These are phyloP conservation scores for Phytopythium montanum DNA, from an alignment of 352 stramenopile genomes.

Conservation along the genomic window DNA sequence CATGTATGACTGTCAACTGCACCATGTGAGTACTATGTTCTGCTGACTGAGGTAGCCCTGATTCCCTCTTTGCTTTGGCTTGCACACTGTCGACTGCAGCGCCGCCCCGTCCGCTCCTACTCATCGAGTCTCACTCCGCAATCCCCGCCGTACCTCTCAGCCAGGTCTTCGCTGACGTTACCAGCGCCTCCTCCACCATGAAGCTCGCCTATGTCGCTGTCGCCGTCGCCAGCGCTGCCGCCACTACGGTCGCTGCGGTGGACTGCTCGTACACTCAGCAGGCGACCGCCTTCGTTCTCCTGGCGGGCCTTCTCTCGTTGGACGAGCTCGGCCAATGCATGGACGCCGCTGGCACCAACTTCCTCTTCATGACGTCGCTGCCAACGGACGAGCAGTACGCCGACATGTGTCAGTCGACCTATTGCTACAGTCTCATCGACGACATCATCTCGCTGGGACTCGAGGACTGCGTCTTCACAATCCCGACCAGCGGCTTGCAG, in stretches of 20 bases:
- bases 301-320: constrained; percentile 17
- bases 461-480: constrained; percentile 32
- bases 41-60: no score
- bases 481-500: constrained; percentile 31
- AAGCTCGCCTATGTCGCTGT: neutral
- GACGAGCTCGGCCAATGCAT: constrained; percentile 18
- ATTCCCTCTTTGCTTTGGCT: no score
- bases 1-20: no score
- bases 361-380: constrained; percentile 26
- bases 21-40: no score
- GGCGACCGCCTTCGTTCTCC: constrained; percentile 19
- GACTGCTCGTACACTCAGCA: constrained; percentile 16
- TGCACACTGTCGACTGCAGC: no score
- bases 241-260: neutral
- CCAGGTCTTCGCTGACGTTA: no score
- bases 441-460: constrained; percentile 22
- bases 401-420: constrained; percentile 28
- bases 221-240: neutral
- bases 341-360: constrained; percentile 29
- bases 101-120: neutral
- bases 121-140: neutral
- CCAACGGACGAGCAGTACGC: constrained; percentile 26
- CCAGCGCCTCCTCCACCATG: neutral
- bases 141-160: neutral
- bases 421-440: constrained; percentile 33